phyloP scores from a whole-genome alignment of 345 rosid species.

The Nasturtium officinale region DNA sequence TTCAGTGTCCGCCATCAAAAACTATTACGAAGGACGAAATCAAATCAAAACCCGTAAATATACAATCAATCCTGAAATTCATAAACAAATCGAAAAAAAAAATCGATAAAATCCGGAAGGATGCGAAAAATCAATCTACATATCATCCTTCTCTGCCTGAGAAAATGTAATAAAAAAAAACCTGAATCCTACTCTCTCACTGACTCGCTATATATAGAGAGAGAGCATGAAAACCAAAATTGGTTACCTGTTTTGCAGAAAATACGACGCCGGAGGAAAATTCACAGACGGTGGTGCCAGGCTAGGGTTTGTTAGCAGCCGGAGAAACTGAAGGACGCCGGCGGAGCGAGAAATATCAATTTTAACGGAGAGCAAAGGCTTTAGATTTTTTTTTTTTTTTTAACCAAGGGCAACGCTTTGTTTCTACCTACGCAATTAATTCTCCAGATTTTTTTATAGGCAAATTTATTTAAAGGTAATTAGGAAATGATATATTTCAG shows the following conservation, averaged over 20 bases:
- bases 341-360: slow-evolving; percentile 36
- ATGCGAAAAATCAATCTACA: neutral
- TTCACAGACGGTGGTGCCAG: neutral
- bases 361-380: slow-evolving; percentile 20
- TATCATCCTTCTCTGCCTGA: neutral
- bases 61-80: slow-evolving; percentile 5
- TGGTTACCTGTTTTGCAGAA: slow-evolving; percentile 22
- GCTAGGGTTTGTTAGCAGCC: slow-evolving; percentile 44
- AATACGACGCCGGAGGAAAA: neutral
- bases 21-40: neutral
- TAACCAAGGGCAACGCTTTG: neutral
- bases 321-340: slow-evolving; percentile 37
- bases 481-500: neutral
- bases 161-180: neutral
- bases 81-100: neutral
- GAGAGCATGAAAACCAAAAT: neutral
- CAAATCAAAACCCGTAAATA: neutral
- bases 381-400: neutral
- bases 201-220: neutral
- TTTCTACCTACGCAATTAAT: neutral
- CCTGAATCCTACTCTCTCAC: slow-evolving; percentile 1
- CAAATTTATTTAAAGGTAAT: too few species aligned
- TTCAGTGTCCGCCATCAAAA: slow-evolving; percentile 59
- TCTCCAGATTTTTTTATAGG: too few species aligned
- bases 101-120: neutral